Evolutionary conservation across 2,329 filamentous ascomycete genomes (phyloP).

Genomic region (Fusarium sambucinum): DNA sequence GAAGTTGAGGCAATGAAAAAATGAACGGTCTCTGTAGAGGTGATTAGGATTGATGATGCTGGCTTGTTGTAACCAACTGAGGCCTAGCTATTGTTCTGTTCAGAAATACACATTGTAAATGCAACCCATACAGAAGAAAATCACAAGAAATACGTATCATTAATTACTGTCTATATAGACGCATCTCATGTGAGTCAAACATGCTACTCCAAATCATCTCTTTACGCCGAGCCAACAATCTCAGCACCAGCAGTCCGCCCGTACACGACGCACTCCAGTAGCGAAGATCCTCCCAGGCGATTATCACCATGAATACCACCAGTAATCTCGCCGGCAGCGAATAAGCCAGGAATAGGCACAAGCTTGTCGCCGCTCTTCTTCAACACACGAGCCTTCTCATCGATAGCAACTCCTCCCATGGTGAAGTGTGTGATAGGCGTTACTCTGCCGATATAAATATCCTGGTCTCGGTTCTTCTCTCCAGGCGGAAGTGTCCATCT

Average conservation of each 20-base stretch:
- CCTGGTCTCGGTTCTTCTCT: conserved; percentile 61
- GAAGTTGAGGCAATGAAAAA: not conserved
- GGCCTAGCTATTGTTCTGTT: not conserved
- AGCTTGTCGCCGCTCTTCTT: conserved; percentile 51
- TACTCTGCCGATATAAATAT: conserved; percentile 69
- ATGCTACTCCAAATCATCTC: not conserved
- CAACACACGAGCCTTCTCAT: conserved; percentile 65
- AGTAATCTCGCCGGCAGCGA: conserved; percentile 73
- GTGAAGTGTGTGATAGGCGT: conserved; percentile 76
- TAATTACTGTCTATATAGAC: conserved; percentile 15
- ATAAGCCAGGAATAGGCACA: conserved; percentile 65
- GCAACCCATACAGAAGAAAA: not conserved
- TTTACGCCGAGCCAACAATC: conserved; percentile 24
- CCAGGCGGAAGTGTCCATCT: conserved; percentile 63
- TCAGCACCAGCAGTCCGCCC: conserved; percentile 66
- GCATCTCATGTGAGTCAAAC: conserved; percentile 43
- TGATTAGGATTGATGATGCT: not conserved
- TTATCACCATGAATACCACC: conserved; percentile 75
- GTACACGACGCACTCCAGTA: conserved; percentile 74
- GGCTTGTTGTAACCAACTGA: not conserved
- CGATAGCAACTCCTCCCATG: conserved; percentile 73
- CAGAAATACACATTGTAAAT: not conserved
- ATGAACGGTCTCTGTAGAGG: not conserved
- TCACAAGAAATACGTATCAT: not conserved
- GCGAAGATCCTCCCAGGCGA: conserved; percentile 69